Evolutionary conservation across 768 basidiomycete species (phyloP).

Genomic region (Multifurca ochricompacta): DNA sequence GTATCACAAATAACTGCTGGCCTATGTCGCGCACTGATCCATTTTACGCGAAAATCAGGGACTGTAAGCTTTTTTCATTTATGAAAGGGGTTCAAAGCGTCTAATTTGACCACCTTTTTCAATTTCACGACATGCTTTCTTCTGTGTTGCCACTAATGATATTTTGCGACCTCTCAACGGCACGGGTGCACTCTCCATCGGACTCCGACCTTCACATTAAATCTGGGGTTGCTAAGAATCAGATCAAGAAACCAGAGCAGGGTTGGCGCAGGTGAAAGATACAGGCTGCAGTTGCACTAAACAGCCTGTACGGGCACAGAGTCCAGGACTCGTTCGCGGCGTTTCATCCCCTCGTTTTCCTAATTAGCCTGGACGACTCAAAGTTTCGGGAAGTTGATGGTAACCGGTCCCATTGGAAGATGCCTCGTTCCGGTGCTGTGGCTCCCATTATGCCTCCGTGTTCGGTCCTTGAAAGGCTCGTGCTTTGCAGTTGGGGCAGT

Average conservation of each 20-base stretch:
- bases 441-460: background rate
- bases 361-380: background rate
- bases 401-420: background rate
- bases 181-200: background rate
- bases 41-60: background rate
- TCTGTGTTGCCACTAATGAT: background rate
- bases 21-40: background rate
- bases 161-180: background rate
- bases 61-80: background rate
- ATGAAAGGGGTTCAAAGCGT: background rate
- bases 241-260: background rate
- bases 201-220: background rate
- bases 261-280: constrained; percentile 1
- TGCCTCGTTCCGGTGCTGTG: background rate
- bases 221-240: background rate
- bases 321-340: background rate
- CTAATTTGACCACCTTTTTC: background rate
- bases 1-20: background rate
- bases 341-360: background rate
- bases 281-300: background rate
- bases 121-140: background rate
- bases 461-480: background rate
- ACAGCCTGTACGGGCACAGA: background rate
- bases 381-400: background rate
- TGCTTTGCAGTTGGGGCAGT: background rate